phyloP scores from a whole-genome alignment of 129 eudicot species.

The Heracleum sosnowskyi region DNA sequence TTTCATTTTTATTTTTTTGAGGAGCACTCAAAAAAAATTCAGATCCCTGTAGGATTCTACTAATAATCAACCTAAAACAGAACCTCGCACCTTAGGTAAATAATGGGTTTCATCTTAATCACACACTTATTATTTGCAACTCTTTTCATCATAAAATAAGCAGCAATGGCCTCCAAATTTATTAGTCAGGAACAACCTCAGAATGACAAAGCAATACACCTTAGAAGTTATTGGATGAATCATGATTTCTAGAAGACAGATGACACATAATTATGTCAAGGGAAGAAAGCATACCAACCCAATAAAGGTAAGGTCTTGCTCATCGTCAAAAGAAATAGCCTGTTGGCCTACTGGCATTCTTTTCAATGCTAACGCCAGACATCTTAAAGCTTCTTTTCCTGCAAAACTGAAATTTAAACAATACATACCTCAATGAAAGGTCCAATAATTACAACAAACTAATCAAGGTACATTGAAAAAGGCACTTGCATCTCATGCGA shows the following conservation, averaged over 20 bases:
- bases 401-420: constrained; percentile 64
- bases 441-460: background rate
- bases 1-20: background rate
- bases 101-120: background rate
- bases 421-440: constrained; percentile 13
- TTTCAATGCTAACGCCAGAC: constrained; percentile 93
- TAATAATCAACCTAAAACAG: background rate
- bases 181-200: background rate
- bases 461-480: background rate
- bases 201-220: background rate
- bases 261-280: constrained; percentile 9
- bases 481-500: background rate
- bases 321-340: constrained; percentile 67
- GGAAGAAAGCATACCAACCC: constrained; percentile 94
- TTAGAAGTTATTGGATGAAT: background rate
- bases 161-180: background rate
- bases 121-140: background rate
- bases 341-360: constrained; percentile 83
- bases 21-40: background rate
- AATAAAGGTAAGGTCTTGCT: constrained; percentile 90
- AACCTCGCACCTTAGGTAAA: background rate
- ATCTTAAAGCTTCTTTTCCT: constrained; percentile 87
- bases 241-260: background rate
- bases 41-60: background rate
- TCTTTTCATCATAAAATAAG: background rate